These are phyloP conservation scores for Geum urbanum DNA, from an alignment of 306 rosid species.

Conservation along the genomic window DNA sequence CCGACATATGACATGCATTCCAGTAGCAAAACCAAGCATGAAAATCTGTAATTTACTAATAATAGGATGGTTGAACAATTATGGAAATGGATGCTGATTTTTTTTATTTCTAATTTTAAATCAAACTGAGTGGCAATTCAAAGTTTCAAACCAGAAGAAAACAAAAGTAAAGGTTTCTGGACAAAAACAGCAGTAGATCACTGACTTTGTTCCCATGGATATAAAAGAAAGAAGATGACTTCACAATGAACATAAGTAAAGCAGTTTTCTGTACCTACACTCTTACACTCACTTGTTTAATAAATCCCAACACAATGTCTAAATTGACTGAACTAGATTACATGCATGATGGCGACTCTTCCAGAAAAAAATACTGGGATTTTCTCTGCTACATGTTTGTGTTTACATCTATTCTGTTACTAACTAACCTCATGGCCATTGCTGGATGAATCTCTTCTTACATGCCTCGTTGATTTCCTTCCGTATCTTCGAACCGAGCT, in stretches of 20 bases:
- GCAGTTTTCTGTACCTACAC: slow-evolving; percentile 11
- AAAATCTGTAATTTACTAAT: slow-evolving; percentile 30
- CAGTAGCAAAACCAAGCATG: slow-evolving; percentile 19
- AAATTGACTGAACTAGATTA: slow-evolving; percentile 10
- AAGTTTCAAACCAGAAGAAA: slow-evolving; percentile 10
- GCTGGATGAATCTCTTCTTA: slow-evolving; percentile 78
- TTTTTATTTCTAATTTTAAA: neutral
- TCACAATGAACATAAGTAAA: slow-evolving; percentile 5
- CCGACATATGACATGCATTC: too few relatives aligned
- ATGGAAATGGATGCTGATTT: neutral
- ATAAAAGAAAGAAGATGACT: slow-evolving; percentile 6
- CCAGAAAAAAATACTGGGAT: slow-evolving; percentile 6
- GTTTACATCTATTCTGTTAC: slow-evolving; percentile 12
- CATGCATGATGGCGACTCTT: slow-evolving; percentile 11
- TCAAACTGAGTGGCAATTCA: neutral
- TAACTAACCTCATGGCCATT: slow-evolving; percentile 85
- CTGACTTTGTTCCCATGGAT: slow-evolving; percentile 13
- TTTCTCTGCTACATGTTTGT: slow-evolving; percentile 4
- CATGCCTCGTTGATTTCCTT: slow-evolving; percentile 55
- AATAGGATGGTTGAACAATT: neutral
- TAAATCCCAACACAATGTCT: neutral
- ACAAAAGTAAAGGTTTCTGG: neutral
- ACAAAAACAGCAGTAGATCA: slow-evolving; percentile 12
- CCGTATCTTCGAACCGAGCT: slow-evolving; percentile 72
- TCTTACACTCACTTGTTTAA: slow-evolving; percentile 9